Evolutionary conservation across 805 yeast species (phyloP), one percentile per base, ranked within the genome.

Genomic region (Yamadazyma takamatsuzukensis): DNA sequence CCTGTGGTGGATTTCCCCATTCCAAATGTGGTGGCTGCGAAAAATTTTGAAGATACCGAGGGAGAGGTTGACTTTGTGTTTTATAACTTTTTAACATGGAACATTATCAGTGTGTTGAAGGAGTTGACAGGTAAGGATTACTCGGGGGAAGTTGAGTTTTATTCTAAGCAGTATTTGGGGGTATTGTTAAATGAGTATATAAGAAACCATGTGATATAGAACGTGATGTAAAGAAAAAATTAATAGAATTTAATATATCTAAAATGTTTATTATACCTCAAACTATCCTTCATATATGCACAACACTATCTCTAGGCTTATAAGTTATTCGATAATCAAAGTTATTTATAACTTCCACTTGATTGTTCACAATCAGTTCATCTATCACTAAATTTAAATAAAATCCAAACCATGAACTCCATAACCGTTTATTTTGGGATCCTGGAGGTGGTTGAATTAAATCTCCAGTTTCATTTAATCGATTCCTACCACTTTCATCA

Each of bases 21-120:
- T 3, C 96, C 97, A 7, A 89, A 87, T 48, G 94, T 85, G 9
- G 76, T 90, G 17, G 82, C 76, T 44, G 61, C 83, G 0, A 56
- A 50, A 36, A 74, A 56, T 32, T 37, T 63, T 4, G 17, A 37
- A 6, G 49, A 49, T 4, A 49, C 34, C 2, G 45, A 29, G 3
- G 56, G 58, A 3, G 25, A 27, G 5, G 78, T 83, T 5, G 89
- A 87, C 48, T 70, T 89, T 18, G 76, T 90, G 0, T 89, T 81
- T 54, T 83, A 85, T 54, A 83, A 80, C 45, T 93, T 88, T 53
- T 73, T 90, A 22, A 44, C 57, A 5, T 47, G 56, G n/a, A 60
- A 64, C 33, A 43, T 67, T 10, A 13, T 50, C 6, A 46, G 52
- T 41, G 72, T 69, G 0, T 40, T 66, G 21, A 28, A 48, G 13